These are phyloP conservation scores for Penicillium crystallinum DNA, from an alignment of 495 filamentous ascomycete species.

Conservation along the genomic window DNA sequence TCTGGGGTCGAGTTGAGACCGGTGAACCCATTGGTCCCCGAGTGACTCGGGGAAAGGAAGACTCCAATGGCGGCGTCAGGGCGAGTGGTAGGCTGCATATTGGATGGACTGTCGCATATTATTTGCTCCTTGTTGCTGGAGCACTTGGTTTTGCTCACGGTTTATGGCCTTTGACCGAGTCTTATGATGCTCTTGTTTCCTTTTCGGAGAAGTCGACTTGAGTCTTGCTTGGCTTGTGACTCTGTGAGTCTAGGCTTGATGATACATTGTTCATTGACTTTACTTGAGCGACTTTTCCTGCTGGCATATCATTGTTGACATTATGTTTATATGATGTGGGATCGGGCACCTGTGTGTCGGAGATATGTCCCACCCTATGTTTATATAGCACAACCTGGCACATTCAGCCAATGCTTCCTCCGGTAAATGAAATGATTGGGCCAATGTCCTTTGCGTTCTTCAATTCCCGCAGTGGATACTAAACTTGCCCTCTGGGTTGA, in stretches of 20 bases:
- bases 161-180: conserved; percentile 71
- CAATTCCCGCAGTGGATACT: too few relatives aligned
- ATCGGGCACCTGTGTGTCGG: neutral
- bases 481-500: too few relatives aligned
- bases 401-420: too few relatives aligned
- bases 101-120: conserved; percentile 73
- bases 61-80: conserved; percentile 19
- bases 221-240: neutral
- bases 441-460: too few relatives aligned
- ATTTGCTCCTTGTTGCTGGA: conserved; percentile 65
- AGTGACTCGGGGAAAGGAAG: conserved; percentile 38
- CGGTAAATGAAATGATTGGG: too few relatives aligned
- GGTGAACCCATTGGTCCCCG: conserved; percentile 29
- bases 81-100: conserved; percentile 30
- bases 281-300: neutral
- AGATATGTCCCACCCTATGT: too few relatives aligned
- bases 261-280: neutral
- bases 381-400: too few relatives aligned
- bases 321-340: neutral
- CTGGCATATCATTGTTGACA: neutral
- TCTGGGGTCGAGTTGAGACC: conserved; percentile 71
- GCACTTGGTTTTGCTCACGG: conserved; percentile 61
- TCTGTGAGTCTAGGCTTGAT: neutral
- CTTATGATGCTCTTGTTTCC: conserved; percentile 38
- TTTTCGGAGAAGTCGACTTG: conserved; percentile 19